Base-by-base conservation (phyloP, 306 rosid species). In the Castanea sativa region DNA sequence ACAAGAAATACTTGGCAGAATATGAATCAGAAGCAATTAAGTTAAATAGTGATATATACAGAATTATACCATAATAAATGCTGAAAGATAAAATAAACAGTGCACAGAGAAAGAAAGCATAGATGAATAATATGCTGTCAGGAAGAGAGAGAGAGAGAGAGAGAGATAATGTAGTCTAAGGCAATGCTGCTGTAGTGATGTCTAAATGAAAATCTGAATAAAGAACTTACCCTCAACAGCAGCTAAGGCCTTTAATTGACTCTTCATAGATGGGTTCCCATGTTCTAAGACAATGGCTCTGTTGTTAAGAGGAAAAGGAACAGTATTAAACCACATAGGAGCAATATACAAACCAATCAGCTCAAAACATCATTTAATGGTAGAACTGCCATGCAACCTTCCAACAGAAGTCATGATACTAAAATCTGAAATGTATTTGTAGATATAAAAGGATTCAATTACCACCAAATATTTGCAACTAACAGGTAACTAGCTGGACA, bases 211-310 rank as follows among this genome's bases (percentile, higher is more conserved):
- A 33, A 58, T 18, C 67, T 5, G 29, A 79, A 51, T 6, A 12
- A 61, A 64, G 77, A 77, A 76, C 81, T 80, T 86, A 93, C 99
- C 83, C 81, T 91, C 90, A 78, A 84, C 93, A 85, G 97, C 97
- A 80, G 85, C 91, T 64, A 90, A 60, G 78, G 83, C 88, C 88
- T 91, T 88, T 76, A 80, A 60, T 73, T 93, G 97, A 82, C 83
- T 90, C 88, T 89, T 89, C 92, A 73, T 86, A 52, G 97, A 79
- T 6, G 96, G 97, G 82, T 89, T 93, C 82, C 90, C 98, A 33
- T 83, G 94, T 71, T 96, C 99, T 80, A 96, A 80, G 79, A 96
- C 92, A 83, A 93, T 91, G 80, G 99, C 86, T 85, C 99, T 95
- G 97, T 74, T 11, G 55, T 80, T 81, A 78, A 79, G 35, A 88